Percentiles rank a stretch among this genome's conserved stretches.
Conservation (phyloP, 2,329 filamentous ascomycete species). For the Trichophyton equinum region DNA sequence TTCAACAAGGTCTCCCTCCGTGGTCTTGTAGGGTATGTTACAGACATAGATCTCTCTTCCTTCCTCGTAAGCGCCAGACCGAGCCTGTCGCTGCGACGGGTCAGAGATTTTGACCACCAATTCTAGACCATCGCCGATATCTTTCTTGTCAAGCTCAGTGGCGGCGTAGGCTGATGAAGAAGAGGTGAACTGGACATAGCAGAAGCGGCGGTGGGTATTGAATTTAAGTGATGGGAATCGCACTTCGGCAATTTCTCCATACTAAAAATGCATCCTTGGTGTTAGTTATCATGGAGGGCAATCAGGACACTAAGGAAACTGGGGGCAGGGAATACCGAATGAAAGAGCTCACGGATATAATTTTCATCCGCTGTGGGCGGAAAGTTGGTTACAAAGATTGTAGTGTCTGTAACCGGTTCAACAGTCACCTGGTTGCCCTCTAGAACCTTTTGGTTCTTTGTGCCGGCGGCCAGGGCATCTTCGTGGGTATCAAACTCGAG, state of each 20-base stretch:
- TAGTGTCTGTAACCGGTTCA: slow-evolving; percentile 60
- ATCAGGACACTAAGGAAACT: neutral
- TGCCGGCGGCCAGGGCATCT: slow-evolving; percentile 68
- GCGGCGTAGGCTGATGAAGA: slow-evolving; percentile 57
- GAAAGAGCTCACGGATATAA: slow-evolving; percentile 44
- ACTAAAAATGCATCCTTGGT: slow-evolving; percentile 28
- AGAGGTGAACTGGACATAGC: slow-evolving; percentile 80
- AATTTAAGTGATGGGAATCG: slow-evolving; percentile 85
- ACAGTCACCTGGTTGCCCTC: slow-evolving; percentile 62
- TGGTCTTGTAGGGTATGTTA: slow-evolving; percentile 50
- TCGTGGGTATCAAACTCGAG: slow-evolving; percentile 76
- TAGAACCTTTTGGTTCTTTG: slow-evolving; percentile 69
- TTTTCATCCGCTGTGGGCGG: slow-evolving; percentile 44
- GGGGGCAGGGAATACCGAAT: slow-evolving; percentile 30
- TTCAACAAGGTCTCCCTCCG: slow-evolving; percentile 56
- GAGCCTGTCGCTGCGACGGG: slow-evolving; percentile 61
- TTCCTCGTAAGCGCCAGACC: slow-evolving; percentile 71
- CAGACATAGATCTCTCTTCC: slow-evolving; percentile 73
- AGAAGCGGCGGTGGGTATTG: slow-evolving; percentile 82
- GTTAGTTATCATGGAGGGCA: neutral
- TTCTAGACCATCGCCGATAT: slow-evolving; percentile 55
- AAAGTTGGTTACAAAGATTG: slow-evolving; percentile 84
- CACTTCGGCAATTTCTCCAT: slow-evolving; percentile 71
- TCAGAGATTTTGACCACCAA: slow-evolving; percentile 75
- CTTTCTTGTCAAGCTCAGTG: slow-evolving; percentile 56